Base-by-base conservation (phyloP, 2,329 filamentous ascomycete species). In the Sporothrix pallida region DNA sequence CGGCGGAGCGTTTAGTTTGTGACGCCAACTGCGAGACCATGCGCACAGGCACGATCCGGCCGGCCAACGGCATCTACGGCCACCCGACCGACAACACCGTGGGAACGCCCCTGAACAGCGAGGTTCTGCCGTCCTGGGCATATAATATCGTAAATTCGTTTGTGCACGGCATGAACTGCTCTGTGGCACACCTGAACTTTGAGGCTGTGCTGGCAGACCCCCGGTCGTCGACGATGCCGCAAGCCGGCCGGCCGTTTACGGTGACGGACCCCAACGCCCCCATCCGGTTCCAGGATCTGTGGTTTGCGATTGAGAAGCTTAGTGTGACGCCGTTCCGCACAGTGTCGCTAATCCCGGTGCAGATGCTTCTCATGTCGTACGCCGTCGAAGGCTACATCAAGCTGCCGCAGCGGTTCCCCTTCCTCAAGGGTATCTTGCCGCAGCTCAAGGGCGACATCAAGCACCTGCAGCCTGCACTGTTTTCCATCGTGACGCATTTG, bases 41-140 rank as follows among this genome's bases (percentile, higher is more conserved):
- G 74, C 81, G 86, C 6, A 87, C 87, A 0, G 87, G 87, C 23
- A 83, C 82, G 76, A 86, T 88, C 72, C 81, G 87, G 2, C 87
- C 87, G 0, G 83, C 84, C 2, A 87, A 87, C 75, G 85, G 84
- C 2, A 83, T 88, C 13, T 88, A 88, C 74, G 87, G 86, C 2
- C 83, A 86, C 65, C 84, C 84, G 1, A 84, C 81, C 3, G 84
- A 87, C 76, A 84, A 84, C 50, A 81, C 85, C 2, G 81, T 85
- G 0, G 84, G 83, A 0, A 78, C 81, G 0, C 84, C 85, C 63
- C 77, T 87, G 54, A 80, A 79, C 23, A 80, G 78, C 48, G 78
- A 79, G 0, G 78, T 82, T 0, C 78, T 79, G 69, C 83, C 84
- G 9, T 83, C 83, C 80, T 88, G 83, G 83, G 79, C 79, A 0